phyloP scores from a whole-genome alignment of 257 asterid species.

The Solanum stenotomum region DNA sequence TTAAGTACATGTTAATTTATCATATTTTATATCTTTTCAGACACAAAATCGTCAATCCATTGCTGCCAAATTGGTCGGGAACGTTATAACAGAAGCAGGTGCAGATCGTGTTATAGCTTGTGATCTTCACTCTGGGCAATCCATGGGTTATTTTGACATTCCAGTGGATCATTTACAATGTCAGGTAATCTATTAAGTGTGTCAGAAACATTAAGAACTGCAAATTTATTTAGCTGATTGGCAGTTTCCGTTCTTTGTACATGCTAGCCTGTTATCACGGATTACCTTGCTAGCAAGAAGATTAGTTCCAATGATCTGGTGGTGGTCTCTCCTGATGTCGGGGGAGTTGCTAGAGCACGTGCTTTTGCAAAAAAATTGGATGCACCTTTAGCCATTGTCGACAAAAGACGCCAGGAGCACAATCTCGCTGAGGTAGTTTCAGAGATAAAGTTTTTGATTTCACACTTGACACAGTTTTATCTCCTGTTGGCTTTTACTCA shows the following conservation, averaged over 20 bases:
- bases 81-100: constrained; percentile 81
- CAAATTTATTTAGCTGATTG: background rate
- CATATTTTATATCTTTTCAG: constrained; percentile 24
- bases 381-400: constrained; percentile 91
- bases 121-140: constrained; percentile 93
- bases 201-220: background rate
- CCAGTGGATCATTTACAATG: constrained; percentile 89
- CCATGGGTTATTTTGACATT: constrained; percentile 91
- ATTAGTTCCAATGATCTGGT: constrained; percentile 66
- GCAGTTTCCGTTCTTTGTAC: background rate
- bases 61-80: constrained; percentile 87
- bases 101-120: constrained; percentile 92
- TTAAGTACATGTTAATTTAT: background rate
- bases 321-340: constrained; percentile 96
- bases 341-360: constrained; percentile 95
- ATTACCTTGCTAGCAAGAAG: constrained; percentile 91
- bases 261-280: constrained; percentile 72
- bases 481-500: background rate
- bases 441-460: background rate
- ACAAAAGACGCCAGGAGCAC: constrained; percentile 79
- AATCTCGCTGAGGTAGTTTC: constrained; percentile 71
- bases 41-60: constrained; percentile 89
- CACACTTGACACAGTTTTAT: background rate
- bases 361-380: constrained; percentile 85
- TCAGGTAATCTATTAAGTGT: constrained; percentile 38